Evolutionary conservation across 148 eudicot species (phyloP), one percentile per base, ranked within the genome.

Genomic region (Fagopyrum esculentum): DNA sequence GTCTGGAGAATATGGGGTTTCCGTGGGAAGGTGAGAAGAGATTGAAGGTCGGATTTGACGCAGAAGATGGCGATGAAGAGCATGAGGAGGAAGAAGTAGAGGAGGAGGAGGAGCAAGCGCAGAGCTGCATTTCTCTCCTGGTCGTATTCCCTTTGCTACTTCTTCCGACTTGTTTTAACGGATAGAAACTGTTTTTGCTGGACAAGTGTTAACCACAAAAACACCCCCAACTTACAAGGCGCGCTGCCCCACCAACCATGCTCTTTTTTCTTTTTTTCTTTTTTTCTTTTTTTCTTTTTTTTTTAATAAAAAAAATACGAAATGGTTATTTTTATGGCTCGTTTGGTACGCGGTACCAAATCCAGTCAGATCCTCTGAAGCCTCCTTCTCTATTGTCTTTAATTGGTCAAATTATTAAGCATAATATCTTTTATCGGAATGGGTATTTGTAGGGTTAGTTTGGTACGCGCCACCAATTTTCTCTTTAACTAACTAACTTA

Each of bases 101-200:
- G 13, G 88, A 77, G 43, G 87, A 15, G 29, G 88, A 76, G 46
- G 87, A 52, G 29, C 86, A 61, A 46, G 83, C 85, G 71, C 85
- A 86, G 56, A 88, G 77, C 71, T 78, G 85, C 97, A 93, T 91
- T 75, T 78, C 74, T 78, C 17, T 43, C 5, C 50, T 60, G 63
- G 40, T 29, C 45, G 45, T 57, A 3, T 43, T 68, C 69, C 52
- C 63, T 43, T 47, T 15, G 26, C 61, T 50, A 48, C 35, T 74
- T 43, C 26, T 35, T 72, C 45, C 72, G 13, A 64, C 19, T 26
- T 35, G 45, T 7, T 5, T 26, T 17, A 74, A 74, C 48, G 76
- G 76, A 74, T 74, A 54, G 61, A 29, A 74, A 56, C 76, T 74
- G 64, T 49, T 71, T 10, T 71, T 17, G 74, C 12, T 71, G 74